Percentiles rank a stretch among this genome's conserved stretches.
These are phyloP conservation scores for Penicillium rolfsii DNA, from an alignment of 2,329 filamentous ascomycete genomes.

Conservation along the genomic window DNA sequence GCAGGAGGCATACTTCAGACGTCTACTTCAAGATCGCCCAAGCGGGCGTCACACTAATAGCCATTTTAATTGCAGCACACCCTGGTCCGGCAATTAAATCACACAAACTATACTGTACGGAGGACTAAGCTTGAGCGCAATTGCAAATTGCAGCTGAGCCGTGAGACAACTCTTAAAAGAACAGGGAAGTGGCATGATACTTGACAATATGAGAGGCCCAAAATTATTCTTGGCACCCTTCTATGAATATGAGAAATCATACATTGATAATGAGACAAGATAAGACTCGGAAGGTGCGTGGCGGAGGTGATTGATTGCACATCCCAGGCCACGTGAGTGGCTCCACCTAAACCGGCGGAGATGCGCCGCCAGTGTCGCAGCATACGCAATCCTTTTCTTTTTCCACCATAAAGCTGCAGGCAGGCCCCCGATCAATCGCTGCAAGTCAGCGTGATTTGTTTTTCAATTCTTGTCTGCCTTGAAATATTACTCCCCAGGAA, in stretches of 20 bases:
- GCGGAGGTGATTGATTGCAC: neutral
- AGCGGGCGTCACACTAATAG: neutral
- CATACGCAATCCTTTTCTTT: conserved; percentile 24
- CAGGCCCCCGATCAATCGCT: conserved; percentile 8
- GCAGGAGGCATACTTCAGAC: neutral
- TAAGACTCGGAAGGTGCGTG: neutral
- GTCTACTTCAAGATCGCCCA: neutral
- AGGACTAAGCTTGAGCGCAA: neutral
- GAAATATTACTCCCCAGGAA: conserved; percentile 2
- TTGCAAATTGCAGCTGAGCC: neutral
- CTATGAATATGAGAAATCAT: neutral
- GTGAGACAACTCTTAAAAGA: neutral
- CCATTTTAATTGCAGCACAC: neutral
- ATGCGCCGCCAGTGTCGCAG: conserved; percentile 16
- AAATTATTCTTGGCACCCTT: neutral
- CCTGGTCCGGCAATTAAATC: neutral
- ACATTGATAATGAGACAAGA: neutral
- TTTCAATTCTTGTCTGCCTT: neutral
- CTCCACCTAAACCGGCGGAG: conserved; percentile 21
- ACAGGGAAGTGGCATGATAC: too few relatives aligned
- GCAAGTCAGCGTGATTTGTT: conserved; percentile 13
- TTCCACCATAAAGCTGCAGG: conserved; percentile 13
- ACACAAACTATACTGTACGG: neutral
- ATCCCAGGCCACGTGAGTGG: conserved; percentile 26
- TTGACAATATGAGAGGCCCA: neutral